Evolutionary conservation across 176 grass and related monocot genomes (phyloP), one percentile per base, ranked within the genome.

Genomic region (Chloris gayana): DNA sequence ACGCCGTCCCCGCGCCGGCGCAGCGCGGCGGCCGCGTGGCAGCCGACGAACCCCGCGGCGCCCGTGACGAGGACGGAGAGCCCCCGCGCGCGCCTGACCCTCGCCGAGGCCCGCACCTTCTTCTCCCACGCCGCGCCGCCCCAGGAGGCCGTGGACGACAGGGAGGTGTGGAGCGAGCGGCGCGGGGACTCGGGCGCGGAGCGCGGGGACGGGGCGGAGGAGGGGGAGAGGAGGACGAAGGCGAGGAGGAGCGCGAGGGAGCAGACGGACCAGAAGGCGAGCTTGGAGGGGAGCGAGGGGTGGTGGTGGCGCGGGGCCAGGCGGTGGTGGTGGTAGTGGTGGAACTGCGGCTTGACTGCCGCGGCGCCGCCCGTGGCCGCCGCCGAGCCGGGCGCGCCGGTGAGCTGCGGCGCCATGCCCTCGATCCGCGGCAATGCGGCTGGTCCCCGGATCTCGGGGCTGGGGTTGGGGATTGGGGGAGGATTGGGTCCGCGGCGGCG

Each of bases 51-150:
- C 10, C 93, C 93, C 18, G 87, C 93, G 5, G 93, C 93, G 33
- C 93, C 89, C 6, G 93, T 92, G 77, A 92, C 87, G 80, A 95
- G 89, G 45, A 95, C 89, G 24, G 93, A 87, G 39, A 85, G 79
- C 5, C 87, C 93, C 12, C 84, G 38, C 42, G 84, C 5, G 17
- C 87, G 69, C 77, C 89, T 70, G 67, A 77, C 93, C 62, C 89
- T 80, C 41, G 89, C 87, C 11, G 93, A 95, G 12, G 93, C 85
- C 29, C 89, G 62, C 42, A 95, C 93, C 84, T 82, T 92, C 89
- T 92, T 94, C 89, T 94, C 92, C 92, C 92, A 92, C 19, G 92
- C 89, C 24, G 89, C 81, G 69, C 92, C 89, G 61, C 92, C 92
- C 89, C 86, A 92, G 25, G 84, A 47, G 44, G 84, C 79, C 54